Evolutionary conservation across 2,329 filamentous ascomycete genomes (phyloP).

Genomic region (Sporothrix luriei): DNA sequence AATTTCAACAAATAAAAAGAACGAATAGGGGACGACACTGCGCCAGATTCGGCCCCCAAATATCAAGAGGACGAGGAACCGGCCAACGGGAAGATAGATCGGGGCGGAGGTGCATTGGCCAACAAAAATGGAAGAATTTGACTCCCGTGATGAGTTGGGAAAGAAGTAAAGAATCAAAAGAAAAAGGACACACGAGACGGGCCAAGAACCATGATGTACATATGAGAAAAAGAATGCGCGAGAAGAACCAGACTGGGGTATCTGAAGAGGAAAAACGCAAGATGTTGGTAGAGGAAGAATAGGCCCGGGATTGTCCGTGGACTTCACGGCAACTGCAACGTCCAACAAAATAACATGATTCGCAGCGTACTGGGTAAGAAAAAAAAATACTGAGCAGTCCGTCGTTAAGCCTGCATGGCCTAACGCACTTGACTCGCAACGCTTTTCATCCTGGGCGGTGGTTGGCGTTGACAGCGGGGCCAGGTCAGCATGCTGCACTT

Average conservation of each 20-base stretch:
- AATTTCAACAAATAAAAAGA: neutral
- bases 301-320: neutral
- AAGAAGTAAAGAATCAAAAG: neutral
- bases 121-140: slow-evolving; percentile 3
- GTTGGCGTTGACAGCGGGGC: neutral
- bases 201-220: neutral
- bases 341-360: neutral
- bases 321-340: neutral
- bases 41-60: neutral
- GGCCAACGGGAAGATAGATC: neutral
- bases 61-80: neutral
- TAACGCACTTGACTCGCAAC: neutral
- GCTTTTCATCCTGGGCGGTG: neutral
- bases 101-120: neutral
- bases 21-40: neutral
- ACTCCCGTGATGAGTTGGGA: neutral
- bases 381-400: neutral
- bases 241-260: neutral
- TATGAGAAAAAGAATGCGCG: neutral
- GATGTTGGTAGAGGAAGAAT: neutral
- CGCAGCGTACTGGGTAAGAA: neutral
- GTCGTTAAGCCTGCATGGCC: neutral
- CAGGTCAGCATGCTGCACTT: neutral
- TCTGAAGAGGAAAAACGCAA: neutral
- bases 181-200: neutral